phyloP scores from a whole-genome alignment of 345 rosid species.

The Gossypium longicalyx region DNA sequence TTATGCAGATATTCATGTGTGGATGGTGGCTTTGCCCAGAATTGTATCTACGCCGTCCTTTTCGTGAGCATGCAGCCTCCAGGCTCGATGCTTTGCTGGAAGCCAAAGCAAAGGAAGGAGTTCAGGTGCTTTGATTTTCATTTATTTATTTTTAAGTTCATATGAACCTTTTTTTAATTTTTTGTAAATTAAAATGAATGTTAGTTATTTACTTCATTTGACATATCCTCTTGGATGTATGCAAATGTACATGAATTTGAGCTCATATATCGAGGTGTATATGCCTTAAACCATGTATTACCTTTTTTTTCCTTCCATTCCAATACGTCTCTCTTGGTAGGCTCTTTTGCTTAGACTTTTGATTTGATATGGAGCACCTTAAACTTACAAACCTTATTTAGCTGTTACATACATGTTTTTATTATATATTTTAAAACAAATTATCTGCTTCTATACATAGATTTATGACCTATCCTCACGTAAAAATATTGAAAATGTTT shows the following conservation, averaged over 20 bases:
- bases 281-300: not conserved
- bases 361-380: conserved; percentile 1
- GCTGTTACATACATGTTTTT: not conserved
- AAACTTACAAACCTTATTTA: not conserved
- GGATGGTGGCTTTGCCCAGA: conserved; percentile 99
- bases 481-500: not conserved
- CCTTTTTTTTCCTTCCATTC: not conserved
- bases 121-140: conserved; percentile 55
- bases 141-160: conserved; percentile 4
- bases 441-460: not conserved
- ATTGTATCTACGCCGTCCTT: conserved; percentile 91
- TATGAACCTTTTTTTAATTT: not conserved
- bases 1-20: conserved; percentile 86
- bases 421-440: not conserved
- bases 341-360: not conserved
- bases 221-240: not conserved
- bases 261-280: not conserved
- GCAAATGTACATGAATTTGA: not conserved
- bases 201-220: not conserved
- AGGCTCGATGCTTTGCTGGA: conserved; percentile 92
- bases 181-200: not conserved
- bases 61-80: conserved; percentile 54
- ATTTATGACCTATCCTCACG: not conserved
- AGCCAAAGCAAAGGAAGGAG: conserved; percentile 95
- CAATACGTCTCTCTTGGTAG: not conserved